phyloP scores from a whole-genome alignment of 129 eudicot genomes.

The Helianthus tuberosus region DNA sequence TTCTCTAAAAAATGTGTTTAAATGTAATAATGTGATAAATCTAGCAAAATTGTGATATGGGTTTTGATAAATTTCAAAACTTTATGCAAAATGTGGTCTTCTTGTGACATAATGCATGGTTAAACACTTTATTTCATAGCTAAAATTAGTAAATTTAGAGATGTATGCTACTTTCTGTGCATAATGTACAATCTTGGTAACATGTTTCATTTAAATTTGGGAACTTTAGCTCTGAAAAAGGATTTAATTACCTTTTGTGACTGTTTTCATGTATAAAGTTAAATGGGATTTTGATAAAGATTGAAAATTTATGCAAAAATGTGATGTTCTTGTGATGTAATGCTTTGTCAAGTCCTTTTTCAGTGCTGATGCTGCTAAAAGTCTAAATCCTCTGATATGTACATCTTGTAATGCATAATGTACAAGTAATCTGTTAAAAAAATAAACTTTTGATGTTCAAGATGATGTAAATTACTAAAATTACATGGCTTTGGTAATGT shows the following conservation, averaged over 20 bases:
- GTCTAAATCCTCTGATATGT: slow-evolving; percentile 1
- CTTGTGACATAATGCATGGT: slow-evolving; percentile 21
- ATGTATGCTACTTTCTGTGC: not conserved
- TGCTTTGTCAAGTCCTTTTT: slow-evolving; percentile 19
- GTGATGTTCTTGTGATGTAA: slow-evolving; percentile 24
- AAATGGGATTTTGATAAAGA: slow-evolving; percentile 23
- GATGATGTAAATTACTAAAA: not conserved
- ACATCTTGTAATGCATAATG: slow-evolving; percentile 18
- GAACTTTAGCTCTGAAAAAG: not conserved
- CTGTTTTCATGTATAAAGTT: slow-evolving; percentile 10
- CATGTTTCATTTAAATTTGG: slow-evolving; percentile 12
- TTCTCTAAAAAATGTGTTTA: slow-evolving; percentile 11
- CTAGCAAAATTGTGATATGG: slow-evolving; percentile 6
- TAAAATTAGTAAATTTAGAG: not conserved
- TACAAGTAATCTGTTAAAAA: slow-evolving; percentile 6
- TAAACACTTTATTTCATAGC: slow-evolving; percentile 1
- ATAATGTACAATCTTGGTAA: slow-evolving; percentile 14
- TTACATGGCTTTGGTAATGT: slow-evolving; percentile 2
- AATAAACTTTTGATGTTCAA: not conserved
- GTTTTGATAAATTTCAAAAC: not conserved
- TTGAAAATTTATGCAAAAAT: slow-evolving; percentile 13
- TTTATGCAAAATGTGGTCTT: slow-evolving; percentile 21
- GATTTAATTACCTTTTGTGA: not conserved
- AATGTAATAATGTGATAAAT: slow-evolving; percentile 8
- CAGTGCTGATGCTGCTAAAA: not conserved